Evolutionary conservation across 768 basidiomycete species (phyloP).

Genomic region (Boletales sp.): DNA sequence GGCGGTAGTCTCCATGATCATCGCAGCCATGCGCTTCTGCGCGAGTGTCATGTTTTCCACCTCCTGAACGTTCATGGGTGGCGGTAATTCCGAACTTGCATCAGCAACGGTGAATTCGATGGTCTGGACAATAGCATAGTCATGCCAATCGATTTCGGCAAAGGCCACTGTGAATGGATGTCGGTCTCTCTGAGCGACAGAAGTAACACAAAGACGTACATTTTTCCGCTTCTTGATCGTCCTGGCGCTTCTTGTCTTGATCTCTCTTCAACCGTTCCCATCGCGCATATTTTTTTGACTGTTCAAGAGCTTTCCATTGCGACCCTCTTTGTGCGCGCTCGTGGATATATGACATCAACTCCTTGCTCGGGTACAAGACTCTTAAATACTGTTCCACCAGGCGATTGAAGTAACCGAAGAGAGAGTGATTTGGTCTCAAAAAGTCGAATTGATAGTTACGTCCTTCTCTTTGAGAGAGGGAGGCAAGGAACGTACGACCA

Average conservation of each 20-base stretch:
- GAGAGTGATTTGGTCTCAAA: slow-evolving; percentile 89
- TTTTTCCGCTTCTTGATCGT: slow-evolving; percentile 90
- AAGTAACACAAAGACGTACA: slow-evolving; percentile 43
- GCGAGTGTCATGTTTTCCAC: slow-evolving; percentile 95
- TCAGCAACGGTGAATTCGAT: slow-evolving; percentile 97
- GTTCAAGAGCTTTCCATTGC: slow-evolving; percentile 75
- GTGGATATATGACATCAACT: slow-evolving; percentile 69
- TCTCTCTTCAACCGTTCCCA: slow-evolving; percentile 87
- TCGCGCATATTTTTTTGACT: slow-evolving; percentile 73
- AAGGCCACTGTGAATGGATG: slow-evolving; percentile 65
- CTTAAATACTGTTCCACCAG: slow-evolving; percentile 95
- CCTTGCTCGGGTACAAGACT: slow-evolving; percentile 80
- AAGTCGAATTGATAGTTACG: slow-evolving; percentile 99
- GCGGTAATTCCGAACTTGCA: slow-evolving; percentile 84
- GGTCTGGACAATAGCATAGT: slow-evolving; percentile 96
- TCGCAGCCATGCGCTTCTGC: slow-evolving; percentile 96
- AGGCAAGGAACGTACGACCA: slow-evolving; percentile 80
- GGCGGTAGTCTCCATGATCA: slow-evolving; percentile 94
- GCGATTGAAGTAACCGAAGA: slow-evolving; percentile 95
- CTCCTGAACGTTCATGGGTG: slow-evolving; percentile 94
- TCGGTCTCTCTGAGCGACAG: background rate
- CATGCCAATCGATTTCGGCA: slow-evolving; percentile 99
- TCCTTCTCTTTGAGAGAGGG: slow-evolving; percentile 84
- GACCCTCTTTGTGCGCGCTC: slow-evolving; percentile 61
- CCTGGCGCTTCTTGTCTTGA: slow-evolving; percentile 79